Conservation (phyloP, 1,284 basidiomycete species). For the Malassezia furfur region DNA sequence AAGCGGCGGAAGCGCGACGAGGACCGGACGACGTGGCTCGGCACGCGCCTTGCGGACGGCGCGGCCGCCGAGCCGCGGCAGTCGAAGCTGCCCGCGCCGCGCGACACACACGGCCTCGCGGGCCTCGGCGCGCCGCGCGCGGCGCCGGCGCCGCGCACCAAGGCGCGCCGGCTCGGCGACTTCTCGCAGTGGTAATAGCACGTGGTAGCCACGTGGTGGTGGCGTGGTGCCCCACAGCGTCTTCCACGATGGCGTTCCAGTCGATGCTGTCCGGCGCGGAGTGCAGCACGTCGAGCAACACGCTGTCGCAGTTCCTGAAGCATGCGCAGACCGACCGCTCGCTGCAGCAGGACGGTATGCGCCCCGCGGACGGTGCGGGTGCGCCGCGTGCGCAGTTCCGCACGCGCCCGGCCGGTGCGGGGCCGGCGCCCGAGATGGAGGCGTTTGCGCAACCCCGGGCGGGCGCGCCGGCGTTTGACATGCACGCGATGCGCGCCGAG, state of each 20-base stretch:
- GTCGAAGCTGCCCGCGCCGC: neutral
- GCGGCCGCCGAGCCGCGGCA: neutral
- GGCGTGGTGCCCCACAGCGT: too few species aligned
- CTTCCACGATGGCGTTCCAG: slow-evolving; percentile 48
- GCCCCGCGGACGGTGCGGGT: neutral
- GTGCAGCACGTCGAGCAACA: slow-evolving; percentile 75
- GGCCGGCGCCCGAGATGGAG: slow-evolving; percentile 25
- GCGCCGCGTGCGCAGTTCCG: slow-evolving; percentile 11
- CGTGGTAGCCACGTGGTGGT: neutral
- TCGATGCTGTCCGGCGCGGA: slow-evolving; percentile 77
- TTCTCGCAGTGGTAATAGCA: slow-evolving; percentile 29
- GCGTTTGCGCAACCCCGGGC: slow-evolving; percentile 31
- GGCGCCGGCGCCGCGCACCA: neutral
- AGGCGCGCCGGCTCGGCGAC: slow-evolving; percentile 29
- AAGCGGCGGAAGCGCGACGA: slow-evolving; percentile 34
- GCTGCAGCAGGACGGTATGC: slow-evolving; percentile 54
- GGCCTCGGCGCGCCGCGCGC: slow-evolving; percentile 3
- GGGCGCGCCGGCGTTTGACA: slow-evolving; percentile 28
- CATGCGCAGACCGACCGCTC: slow-evolving; percentile 82
- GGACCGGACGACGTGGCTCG: slow-evolving; percentile 42
- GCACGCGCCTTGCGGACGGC: slow-evolving; percentile 15
- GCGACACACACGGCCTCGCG: slow-evolving; percentile 12
- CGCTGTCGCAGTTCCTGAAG: slow-evolving; percentile 79
- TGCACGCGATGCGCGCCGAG: slow-evolving; percentile 24
- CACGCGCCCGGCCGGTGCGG: slow-evolving; percentile 12